These are phyloP conservation scores for Quercus phellos DNA, from an alignment of 331 rosid genomes.

Conservation along the genomic window DNA sequence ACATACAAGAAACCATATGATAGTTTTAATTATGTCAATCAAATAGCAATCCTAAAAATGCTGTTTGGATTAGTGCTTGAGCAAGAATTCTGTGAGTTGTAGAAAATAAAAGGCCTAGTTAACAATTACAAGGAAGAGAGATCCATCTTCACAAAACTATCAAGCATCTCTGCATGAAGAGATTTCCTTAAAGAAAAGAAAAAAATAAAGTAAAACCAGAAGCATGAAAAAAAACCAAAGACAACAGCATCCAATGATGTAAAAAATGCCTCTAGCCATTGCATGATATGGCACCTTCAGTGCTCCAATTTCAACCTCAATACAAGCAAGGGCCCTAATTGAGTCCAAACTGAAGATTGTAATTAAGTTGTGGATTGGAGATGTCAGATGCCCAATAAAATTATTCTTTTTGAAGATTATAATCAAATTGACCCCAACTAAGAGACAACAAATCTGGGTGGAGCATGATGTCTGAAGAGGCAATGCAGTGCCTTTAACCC, in stretches of 20 bases:
- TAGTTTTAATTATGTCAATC: conserved; percentile 7
- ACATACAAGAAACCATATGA: not conserved
- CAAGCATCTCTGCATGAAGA: not conserved
- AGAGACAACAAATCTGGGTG: not conserved
- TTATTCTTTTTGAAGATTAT: not conserved
- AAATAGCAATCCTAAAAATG: not conserved
- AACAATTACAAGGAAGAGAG: not conserved
- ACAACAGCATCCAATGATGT: not conserved
- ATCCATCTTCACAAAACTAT: not conserved
- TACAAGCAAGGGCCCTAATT: not conserved
- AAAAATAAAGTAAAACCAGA: not conserved
- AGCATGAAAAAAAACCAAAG: not conserved
- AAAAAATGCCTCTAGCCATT: not conserved
- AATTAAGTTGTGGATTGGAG: not conserved
- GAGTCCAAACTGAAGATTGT: not conserved
- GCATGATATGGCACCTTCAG: not conserved
- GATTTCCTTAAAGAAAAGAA: not conserved
- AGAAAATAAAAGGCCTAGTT: not conserved
- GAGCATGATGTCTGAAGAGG: not conserved
- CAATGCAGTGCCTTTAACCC: not conserved
- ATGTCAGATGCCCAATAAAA: not conserved
- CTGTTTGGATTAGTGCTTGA: not conserved
- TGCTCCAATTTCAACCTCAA: not conserved
- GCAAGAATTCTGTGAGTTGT: not conserved
- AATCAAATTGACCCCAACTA: not conserved